Evolutionary conservation across 306 rosid species (phyloP).

Genomic region (Carpinus fangiana): DNA sequence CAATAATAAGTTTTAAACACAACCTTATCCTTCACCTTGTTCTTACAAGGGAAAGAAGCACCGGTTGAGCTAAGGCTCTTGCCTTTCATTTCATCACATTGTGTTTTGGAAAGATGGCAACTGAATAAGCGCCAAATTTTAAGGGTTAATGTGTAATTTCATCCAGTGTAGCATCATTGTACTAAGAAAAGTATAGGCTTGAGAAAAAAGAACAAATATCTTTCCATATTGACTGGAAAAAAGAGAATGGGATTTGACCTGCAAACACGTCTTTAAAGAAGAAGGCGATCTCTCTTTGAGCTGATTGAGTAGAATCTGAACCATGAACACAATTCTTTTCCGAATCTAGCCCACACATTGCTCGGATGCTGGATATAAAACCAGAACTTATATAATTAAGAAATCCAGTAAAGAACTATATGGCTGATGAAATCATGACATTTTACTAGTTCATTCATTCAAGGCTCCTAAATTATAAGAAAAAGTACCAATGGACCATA

Average conservation of each 20-base stretch:
- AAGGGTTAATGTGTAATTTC: background rate
- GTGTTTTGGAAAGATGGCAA: background rate
- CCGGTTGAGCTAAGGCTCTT: background rate
- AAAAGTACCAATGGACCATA: constrained; percentile 5
- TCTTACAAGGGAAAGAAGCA: background rate
- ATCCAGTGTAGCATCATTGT: background rate
- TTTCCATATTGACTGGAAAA: background rate
- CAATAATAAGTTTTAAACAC: background rate
- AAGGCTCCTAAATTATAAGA: background rate
- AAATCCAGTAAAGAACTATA: constrained; percentile 21
- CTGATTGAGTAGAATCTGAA: constrained; percentile 77
- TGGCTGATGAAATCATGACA: constrained; percentile 14
- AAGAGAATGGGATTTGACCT: constrained; percentile 39
- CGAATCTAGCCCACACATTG: constrained; percentile 64
- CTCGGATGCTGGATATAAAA: constrained; percentile 64
- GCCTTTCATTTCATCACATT: background rate
- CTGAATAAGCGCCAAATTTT: background rate
- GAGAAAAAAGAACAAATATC: constrained; percentile 7
- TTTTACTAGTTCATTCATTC: constrained; percentile 17
- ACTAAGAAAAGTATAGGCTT: background rate
- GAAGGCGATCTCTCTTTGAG: constrained; percentile 67
- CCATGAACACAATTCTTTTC: constrained; percentile 86
- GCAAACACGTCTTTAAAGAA: constrained; percentile 65
- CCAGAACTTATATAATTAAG: constrained; percentile 5
- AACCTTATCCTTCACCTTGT: background rate